Conservation (phyloP, 805 yeast genomes). For the Candida coquimbonensis region DNA sequence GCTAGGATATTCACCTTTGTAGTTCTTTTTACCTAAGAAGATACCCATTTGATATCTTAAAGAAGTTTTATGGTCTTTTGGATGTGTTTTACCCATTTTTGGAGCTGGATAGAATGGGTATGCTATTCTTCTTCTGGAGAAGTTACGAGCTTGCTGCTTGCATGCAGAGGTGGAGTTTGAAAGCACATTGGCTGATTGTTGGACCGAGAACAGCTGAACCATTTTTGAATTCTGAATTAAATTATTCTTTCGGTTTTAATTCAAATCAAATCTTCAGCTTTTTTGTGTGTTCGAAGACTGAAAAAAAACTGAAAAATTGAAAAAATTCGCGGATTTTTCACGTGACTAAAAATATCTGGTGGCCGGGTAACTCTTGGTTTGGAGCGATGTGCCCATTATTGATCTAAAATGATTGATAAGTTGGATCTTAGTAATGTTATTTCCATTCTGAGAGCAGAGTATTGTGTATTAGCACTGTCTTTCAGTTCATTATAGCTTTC, state of each 20-base stretch:
- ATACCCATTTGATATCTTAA: conserved; percentile 58
- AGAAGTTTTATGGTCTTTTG: conserved; percentile 40
- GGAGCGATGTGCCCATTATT: neutral
- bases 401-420: neutral
- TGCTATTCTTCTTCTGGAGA: conserved; percentile 45
- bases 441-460: no score
- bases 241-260: neutral
- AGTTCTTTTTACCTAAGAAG: conserved; percentile 79
- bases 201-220: conserved; percentile 2
- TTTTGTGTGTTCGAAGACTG: neutral
- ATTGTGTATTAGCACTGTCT: no score
- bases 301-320: neutral
- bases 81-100: conserved; percentile 33
- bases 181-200: conserved; percentile 6
- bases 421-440: neutral
- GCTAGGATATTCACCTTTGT: conserved; percentile 70
- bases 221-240: neutral
- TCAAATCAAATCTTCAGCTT: neutral
- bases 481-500: no score
- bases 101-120: conserved; percentile 47
- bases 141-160: conserved; percentile 34
- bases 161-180: conserved; percentile 4
- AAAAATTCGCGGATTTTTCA: neutral
- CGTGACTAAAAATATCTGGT: neutral
- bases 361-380: neutral